These are phyloP conservation scores for Fusarium domesticum DNA, from an alignment of 2,329 filamentous ascomycete species.

Conservation along the genomic window DNA sequence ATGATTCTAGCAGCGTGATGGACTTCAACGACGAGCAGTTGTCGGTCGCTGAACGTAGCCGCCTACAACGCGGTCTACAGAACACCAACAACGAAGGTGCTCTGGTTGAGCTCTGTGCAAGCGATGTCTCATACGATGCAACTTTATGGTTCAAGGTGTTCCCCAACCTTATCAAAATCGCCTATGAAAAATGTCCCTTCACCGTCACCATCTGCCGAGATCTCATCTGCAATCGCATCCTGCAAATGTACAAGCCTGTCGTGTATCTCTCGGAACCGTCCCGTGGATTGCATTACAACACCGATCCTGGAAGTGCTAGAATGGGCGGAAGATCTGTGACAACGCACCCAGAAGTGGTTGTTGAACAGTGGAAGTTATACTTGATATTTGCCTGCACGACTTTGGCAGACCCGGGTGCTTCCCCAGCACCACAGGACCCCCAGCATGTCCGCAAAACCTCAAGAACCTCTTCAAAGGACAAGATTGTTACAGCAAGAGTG, in stretches of 20 bases:
- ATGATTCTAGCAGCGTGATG: constrained; percentile 83
- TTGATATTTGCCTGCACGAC: constrained; percentile 97
- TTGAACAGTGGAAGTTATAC: constrained; percentile 98
- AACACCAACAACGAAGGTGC: constrained; percentile 81
- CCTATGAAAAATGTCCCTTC: constrained; percentile 86
- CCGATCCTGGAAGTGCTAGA: constrained; percentile 55
- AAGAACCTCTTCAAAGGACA: constrained; percentile 63
- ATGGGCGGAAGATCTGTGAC: constrained; percentile 56
- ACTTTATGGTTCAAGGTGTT: constrained; percentile 98
- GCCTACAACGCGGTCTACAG: constrained; percentile 84
- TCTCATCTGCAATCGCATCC: constrained; percentile 84
- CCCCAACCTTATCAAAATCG: constrained; percentile 86
- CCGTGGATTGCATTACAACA: constrained; percentile 61
- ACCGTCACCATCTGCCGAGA: constrained; percentile 88
- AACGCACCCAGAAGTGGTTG: constrained; percentile 77
- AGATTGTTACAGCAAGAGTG: constrained; percentile 82
- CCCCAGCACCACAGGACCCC: constrained; percentile 47
- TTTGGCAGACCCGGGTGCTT: constrained; percentile 74
- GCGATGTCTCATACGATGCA: constrained; percentile 90
- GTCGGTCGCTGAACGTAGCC: constrained; percentile 86
- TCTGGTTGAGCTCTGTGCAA: constrained; percentile 89
- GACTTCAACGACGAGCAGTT: constrained; percentile 89
- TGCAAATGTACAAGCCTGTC: constrained; percentile 90
- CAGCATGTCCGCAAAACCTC: constrained; percentile 84
- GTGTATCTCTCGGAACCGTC: constrained; percentile 72